Evolutionary conservation across 2,329 filamentous ascomycete genomes (phyloP).

Genomic region (Trichophaea hybrida): DNA sequence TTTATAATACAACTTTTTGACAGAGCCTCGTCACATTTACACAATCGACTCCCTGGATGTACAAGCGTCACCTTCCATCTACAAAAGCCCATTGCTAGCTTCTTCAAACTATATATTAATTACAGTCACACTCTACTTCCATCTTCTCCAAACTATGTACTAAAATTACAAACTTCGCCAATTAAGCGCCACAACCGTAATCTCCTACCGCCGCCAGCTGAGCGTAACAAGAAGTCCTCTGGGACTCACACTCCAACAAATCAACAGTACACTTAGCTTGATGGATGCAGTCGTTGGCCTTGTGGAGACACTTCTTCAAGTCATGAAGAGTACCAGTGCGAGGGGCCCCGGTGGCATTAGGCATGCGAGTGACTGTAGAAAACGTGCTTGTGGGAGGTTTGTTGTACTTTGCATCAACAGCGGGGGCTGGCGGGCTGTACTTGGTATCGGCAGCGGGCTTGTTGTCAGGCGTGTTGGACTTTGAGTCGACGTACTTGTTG

Average conservation of each 20-base stretch:
- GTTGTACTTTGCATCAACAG: background rate
- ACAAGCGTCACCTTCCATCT: no score
- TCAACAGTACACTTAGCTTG: constrained; percentile 7
- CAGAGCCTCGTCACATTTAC: no score
- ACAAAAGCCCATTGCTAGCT: no score
- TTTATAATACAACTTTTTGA: no score
- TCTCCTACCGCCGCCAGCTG: no score
- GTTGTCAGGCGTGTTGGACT: background rate
- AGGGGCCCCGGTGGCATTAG: background rate
- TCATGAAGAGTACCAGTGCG: background rate
- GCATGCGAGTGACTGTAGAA: background rate
- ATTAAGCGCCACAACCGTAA: no score
- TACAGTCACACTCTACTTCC: no score
- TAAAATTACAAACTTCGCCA: no score
- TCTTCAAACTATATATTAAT: no score
- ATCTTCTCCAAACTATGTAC: no score
- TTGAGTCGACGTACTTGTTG: background rate
- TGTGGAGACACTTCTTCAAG: constrained; percentile 10
- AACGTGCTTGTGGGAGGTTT: background rate
- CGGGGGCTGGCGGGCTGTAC: constrained; percentile 3
- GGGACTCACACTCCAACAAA: constrained; percentile 4
- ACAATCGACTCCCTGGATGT: no score
- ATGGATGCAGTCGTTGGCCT: constrained; percentile 10
- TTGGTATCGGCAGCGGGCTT: background rate
- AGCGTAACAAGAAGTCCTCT: constrained; percentile 8